phyloP scores from a whole-genome alignment of 1,139 yeast species.

The Protomyces arabidopsidicola region DNA sequence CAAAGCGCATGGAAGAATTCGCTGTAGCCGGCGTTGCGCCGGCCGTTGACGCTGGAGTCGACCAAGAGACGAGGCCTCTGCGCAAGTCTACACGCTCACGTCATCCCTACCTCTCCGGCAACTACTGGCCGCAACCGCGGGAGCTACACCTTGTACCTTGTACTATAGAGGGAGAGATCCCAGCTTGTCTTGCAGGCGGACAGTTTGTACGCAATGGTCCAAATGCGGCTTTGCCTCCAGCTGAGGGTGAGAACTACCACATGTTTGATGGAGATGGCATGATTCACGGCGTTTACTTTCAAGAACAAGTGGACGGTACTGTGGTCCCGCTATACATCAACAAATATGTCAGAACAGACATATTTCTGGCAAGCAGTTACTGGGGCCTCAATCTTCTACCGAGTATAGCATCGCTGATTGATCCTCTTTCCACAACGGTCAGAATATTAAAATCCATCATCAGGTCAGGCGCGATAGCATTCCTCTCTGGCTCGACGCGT shows the following conservation, averaged over 20 bases:
- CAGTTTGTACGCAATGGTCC: conserved; percentile 28
- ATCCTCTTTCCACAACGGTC: conserved; percentile 15
- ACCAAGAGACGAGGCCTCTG: neutral
- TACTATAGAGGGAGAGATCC: conserved; percentile 8
- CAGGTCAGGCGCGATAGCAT: conserved; percentile 14
- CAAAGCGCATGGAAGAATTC: neutral
- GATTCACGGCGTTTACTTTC: conserved; percentile 27
- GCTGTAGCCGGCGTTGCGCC: neutral
- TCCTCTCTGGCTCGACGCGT: conserved; percentile 22
- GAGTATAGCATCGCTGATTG: conserved; percentile 25
- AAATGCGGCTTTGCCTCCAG: conserved; percentile 22
- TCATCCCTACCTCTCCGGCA: conserved; percentile 26
- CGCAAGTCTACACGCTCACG: conserved; percentile 15
- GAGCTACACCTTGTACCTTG: conserved; percentile 24
- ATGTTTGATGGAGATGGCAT: conserved; percentile 29
- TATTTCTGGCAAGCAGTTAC: conserved; percentile 11
- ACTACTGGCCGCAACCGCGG: conserved; percentile 25
- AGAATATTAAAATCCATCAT: conserved; percentile 9
- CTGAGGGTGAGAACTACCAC: conserved; percentile 22
- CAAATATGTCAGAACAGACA: conserved; percentile 24
- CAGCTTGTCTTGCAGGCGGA: conserved; percentile 16
- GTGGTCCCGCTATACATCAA: conserved; percentile 21
- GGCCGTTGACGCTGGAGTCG: neutral
- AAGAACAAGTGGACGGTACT: neutral
- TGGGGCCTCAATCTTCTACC: conserved; percentile 22